These are phyloP conservation scores for Pichia ethanolica DNA, from an alignment of 805 yeast genomes.

Conservation along the genomic window DNA sequence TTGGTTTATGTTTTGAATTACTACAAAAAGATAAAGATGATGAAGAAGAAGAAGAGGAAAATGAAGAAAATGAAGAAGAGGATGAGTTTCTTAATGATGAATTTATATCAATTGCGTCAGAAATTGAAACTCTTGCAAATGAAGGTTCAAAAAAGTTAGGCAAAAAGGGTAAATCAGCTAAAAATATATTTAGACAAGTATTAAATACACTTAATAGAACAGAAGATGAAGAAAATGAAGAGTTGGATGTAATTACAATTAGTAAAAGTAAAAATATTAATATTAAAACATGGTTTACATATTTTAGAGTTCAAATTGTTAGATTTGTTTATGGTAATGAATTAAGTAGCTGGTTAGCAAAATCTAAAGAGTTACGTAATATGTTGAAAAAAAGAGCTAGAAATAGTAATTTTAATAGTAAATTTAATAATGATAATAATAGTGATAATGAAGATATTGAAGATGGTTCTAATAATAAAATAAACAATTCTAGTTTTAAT, in stretches of 20 bases:
- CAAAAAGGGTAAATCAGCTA: constrained; percentile 55
- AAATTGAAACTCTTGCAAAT: constrained; percentile 37
- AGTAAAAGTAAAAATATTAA: constrained; percentile 39
- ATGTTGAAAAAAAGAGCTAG: constrained; percentile 17
- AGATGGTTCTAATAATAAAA: not conserved
- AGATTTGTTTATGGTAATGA: constrained; percentile 48
- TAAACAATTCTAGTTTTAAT: not conserved
- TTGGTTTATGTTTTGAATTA: constrained; percentile 50
- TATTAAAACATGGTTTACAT: constrained; percentile 44
- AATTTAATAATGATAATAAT: constrained; percentile 2
- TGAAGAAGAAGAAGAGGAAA: constrained; percentile 30
- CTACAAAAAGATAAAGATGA: constrained; percentile 34
- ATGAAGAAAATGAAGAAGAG: constrained; percentile 39
- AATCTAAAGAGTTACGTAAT: constrained; percentile 19
- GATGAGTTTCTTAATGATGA: constrained; percentile 19
- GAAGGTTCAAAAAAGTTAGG: constrained; percentile 50
- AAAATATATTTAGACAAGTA: constrained; percentile 55
- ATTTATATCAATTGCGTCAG: constrained; percentile 24
- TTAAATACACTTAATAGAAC: constrained; percentile 35
- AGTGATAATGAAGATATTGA: constrained; percentile 10
- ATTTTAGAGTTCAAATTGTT: constrained; percentile 39
- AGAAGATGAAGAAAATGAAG: not conserved
- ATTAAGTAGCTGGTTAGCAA: constrained; percentile 40
- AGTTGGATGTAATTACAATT: constrained; percentile 27
- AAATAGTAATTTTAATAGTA: not conserved